phyloP scores from a whole-genome alignment of 1,284 basidiomycete species.

The Irpex lacteus region DNA sequence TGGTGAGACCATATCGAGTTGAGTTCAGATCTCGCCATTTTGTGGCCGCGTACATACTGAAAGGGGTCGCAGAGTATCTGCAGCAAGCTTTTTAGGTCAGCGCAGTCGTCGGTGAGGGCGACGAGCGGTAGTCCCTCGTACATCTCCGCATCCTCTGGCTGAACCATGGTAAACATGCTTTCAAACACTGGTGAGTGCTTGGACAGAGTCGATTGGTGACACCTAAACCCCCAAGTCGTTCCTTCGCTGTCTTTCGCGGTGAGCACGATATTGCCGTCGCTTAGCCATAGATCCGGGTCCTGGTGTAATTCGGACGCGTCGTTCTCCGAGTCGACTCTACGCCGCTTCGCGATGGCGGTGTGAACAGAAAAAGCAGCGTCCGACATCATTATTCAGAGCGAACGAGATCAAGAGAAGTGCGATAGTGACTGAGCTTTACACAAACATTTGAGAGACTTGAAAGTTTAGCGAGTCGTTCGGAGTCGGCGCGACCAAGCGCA shows the following conservation, averaged over 20 bases:
- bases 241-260: neutral
- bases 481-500: too few relatives aligned
- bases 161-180: constrained; percentile 3
- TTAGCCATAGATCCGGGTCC: constrained; percentile 11
- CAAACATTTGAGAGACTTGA: too few relatives aligned
- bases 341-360: neutral
- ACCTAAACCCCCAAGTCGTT: constrained; percentile 6
- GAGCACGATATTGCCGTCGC: constrained; percentile 17
- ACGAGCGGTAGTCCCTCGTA: neutral
- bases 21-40: too few relatives aligned
- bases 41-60: neutral
- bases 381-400: neutral
- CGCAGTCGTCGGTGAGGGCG: neutral
- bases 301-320: neutral
- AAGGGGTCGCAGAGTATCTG: neutral
- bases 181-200: constrained; percentile 4
- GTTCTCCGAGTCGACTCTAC: neutral
- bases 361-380: too few relatives aligned
- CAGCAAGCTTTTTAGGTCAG: neutral
- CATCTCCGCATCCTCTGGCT: neutral
- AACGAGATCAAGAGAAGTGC: too few relatives aligned
- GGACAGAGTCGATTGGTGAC: constrained; percentile 10
- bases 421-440: too few relatives aligned
- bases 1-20: neutral
- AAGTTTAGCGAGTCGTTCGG: too few relatives aligned